A percentile compares a stretch with the other conserved stretches of the same genome.
Evolutionary conservation across 305 asterid genomes (phyloP).

Genomic region (Fraxinus platypoda): DNA sequence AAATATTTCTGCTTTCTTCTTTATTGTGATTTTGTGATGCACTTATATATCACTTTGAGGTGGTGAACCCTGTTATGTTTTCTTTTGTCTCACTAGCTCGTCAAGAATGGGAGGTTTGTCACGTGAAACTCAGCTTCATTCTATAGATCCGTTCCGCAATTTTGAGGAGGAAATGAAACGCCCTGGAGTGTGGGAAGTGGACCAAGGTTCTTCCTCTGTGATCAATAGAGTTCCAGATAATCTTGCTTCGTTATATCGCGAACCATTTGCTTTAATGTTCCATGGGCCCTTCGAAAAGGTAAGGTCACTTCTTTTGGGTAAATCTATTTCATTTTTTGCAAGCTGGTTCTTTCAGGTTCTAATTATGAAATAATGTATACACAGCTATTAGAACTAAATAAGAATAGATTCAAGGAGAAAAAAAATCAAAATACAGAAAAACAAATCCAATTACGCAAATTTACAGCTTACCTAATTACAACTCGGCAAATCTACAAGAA

Average conservation of each 20-base stretch:
- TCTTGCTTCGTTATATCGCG: slow-evolving; percentile 96
- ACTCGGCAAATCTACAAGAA: neutral
- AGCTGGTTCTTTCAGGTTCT: slow-evolving; percentile 2
- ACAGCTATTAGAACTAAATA: neutral
- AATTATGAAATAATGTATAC: neutral
- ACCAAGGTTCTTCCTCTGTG: slow-evolving; percentile 63
- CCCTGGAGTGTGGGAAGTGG: slow-evolving; percentile 83
- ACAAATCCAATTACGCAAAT: neutral
- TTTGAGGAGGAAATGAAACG: slow-evolving; percentile 88
- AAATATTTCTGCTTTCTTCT: neutral
- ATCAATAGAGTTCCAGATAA: slow-evolving; percentile 65
- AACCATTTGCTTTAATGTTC: slow-evolving; percentile 87
- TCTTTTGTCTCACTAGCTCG: slow-evolving; percentile 32
- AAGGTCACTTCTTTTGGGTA: slow-evolving; percentile 8
- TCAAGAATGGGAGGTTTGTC: slow-evolving; percentile 57
- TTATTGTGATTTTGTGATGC: slow-evolving; percentile 9
- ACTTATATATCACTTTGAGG: neutral
- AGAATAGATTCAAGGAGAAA: neutral
- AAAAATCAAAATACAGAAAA: neutral
- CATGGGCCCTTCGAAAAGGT: slow-evolving; percentile 95
- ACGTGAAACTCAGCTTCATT: slow-evolving; percentile 45
- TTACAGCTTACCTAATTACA: neutral
- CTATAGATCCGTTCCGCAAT: slow-evolving; percentile 91
- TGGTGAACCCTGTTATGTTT: slow-evolving; percentile 6
- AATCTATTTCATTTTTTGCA: neutral